Base-by-base conservation (phyloP, 495 filamentous ascomycete genomes). In the Cairneyella variabilis region DNA sequence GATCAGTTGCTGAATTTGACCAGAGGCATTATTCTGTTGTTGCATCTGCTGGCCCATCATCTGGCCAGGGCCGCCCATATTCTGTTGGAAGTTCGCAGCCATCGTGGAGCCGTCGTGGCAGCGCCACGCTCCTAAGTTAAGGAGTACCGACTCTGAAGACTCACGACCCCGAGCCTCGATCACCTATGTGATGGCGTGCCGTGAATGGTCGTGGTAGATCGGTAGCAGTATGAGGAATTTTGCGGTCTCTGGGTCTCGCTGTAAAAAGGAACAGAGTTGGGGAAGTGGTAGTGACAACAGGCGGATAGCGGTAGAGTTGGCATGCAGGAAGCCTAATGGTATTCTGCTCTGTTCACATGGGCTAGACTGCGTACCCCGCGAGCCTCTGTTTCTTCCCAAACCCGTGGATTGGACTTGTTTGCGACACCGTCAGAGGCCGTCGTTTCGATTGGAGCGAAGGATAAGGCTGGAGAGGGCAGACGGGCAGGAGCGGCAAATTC, bases 81-180 rank as follows among this genome's bases (percentile, higher is more conserved):
- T 43, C n/a, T 56, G 57, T 46, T 55, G 62, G 40, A 64, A 64
- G 27, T 62, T 62, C 16, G 58, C 36, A 5, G 58, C 52, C 62
- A 64, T 64, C 16, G 27, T 58, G 40, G 36, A 22, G 27, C 49
- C 27, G 37, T 25, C 44, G 56, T 54, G 60, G 60, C 53, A 42
- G 38, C 26, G 50, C 53, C 60, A 59, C 60, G 49, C 39, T 54
- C 60, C 56, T 55, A 56, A 26, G 12, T 10, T 16, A 25, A 48
- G 51, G 36, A 36, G 25, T 12, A 54, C 53, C 58, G 51, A 54
- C 22, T 45, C 48, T 25, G 39, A 27, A 25, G 41, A 41, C 44
- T 53, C 17, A 51, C 48, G 52, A 57, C 44, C 56, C 43, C 43
- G 47, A 32, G 7, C 42, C 47, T 41, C 36, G 32, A 17, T 56